Evolutionary conservation across 768 basidiomycete species (phyloP).

Genomic region (Termitomyces sp.): DNA sequence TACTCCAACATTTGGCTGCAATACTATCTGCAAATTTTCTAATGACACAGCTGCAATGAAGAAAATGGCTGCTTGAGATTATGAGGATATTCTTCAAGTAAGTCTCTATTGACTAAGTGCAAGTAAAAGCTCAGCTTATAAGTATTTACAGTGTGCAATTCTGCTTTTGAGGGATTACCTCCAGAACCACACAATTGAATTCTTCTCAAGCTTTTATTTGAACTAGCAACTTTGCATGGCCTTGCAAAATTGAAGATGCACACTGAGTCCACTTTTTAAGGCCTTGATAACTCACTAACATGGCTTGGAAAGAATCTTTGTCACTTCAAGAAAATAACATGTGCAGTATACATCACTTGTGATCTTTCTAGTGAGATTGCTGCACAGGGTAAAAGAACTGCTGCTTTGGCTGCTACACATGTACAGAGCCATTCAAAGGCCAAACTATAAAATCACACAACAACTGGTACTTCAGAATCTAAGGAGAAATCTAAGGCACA

Average conservation of each 20-base stretch:
- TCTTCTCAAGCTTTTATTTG: slow-evolving; percentile 19
- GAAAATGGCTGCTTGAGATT: slow-evolving; percentile 14
- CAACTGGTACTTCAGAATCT: no score
- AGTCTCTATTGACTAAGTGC: neutral
- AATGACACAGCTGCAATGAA: slow-evolving; percentile 18
- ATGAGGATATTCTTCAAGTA: slow-evolving; percentile 20
- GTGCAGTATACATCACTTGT: neutral
- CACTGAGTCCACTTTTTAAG: slow-evolving; percentile 6
- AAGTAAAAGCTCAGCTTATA: neutral
- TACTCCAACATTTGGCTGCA: slow-evolving; percentile 12
- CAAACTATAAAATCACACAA: no score
- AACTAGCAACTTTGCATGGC: slow-evolving; percentile 12
- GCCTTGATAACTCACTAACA: slow-evolving; percentile 3
- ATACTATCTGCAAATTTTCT: slow-evolving; percentile 19
- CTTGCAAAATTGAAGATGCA: slow-evolving; percentile 21
- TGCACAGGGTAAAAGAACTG: neutral
- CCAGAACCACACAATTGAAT: slow-evolving; percentile 13
- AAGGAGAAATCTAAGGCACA: no score
- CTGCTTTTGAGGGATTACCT: slow-evolving; percentile 9
- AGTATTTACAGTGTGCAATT: slow-evolving; percentile 5
- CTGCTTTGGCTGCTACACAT: no score
- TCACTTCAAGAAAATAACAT: slow-evolving; percentile 6
- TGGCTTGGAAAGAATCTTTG: slow-evolving; percentile 8
- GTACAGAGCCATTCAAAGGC: no score
- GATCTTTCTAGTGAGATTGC: slow-evolving; percentile 10